These are phyloP conservation scores for Annulohypoxylon stygium DNA, from an alignment of 495 filamentous ascomycete species.

Conservation along the genomic window DNA sequence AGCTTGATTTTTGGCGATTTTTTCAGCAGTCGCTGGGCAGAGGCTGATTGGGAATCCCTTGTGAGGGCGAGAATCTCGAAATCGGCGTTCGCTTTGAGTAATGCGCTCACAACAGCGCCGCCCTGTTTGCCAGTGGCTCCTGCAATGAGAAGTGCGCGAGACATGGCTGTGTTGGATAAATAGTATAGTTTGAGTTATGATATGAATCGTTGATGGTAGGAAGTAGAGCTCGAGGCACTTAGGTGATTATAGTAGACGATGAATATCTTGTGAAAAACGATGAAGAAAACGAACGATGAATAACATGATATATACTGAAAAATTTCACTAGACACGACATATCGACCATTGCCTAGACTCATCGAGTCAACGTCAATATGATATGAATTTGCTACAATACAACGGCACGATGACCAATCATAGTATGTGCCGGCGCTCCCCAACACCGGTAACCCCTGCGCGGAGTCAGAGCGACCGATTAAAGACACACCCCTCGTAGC, in stretches of 20 bases:
- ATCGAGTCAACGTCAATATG: conserved; percentile 35
- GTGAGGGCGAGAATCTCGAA: conserved; percentile 75
- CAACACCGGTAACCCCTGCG: conserved; percentile 18
- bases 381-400: conserved; percentile 17
- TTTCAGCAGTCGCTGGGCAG: conserved; percentile 62
- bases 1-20: conserved; percentile 64
- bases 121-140: conserved; percentile 80
- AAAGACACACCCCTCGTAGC: conserved; percentile 25
- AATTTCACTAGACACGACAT: not conserved
- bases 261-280: not conserved
- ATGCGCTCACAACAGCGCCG: conserved; percentile 66
- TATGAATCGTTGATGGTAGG: not conserved
- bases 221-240: not conserved
- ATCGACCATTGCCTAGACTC: not conserved
- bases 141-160: conserved; percentile 66
- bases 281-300: not conserved
- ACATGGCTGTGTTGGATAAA: conserved; percentile 33
- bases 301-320: conserved; percentile 13
- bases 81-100: conserved; percentile 58
- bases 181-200: conserved; percentile 1
- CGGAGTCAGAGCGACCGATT: conserved; percentile 34
- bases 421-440: conserved; percentile 20
- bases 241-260: not conserved
- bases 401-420: conserved; percentile 31
- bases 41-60: conserved; percentile 63